Evolutionary conservation across 495 filamentous ascomycete species (phyloP), one percentile per base, ranked within the genome.

Genomic region (Penicillium roqueforti): DNA sequence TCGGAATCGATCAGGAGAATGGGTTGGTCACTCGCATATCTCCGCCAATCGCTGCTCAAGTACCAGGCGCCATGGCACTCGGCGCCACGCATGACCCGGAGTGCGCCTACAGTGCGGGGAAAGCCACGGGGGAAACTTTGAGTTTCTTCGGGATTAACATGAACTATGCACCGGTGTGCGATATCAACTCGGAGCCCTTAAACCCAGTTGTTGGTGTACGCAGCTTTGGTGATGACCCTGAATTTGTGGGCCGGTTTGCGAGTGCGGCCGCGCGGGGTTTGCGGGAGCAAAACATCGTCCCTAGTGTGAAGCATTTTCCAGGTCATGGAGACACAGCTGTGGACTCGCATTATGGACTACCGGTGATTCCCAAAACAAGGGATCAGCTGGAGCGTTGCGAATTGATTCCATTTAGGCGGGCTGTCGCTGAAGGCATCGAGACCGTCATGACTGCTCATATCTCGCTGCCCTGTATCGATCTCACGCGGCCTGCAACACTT

Each of bases 1-100:
- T 76, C 37, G 73, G 70, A 5, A 73, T 75, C 29, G 73, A 76
- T 43, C 73, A 76, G 38, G 73, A 76, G 36, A 76, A 75, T 65
- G 73, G 73, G 1, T 37, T 72, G 13, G 72, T 76, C 31, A 73
- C 73, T 39, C 58, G 76, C 6, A 75, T 80, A 25, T 68, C 66
- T 22, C 69, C 73, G 8, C 76, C 76, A 13, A 68, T 76, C 25
- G 74, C 69, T 32, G 55, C 70, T 4, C 76, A 77, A 37, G 52
- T 72, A 20, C 67, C 73, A 10, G 73, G 73, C 7, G 65, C 67
- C 5, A 76, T 76, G 73, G 70, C 71, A 16, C 54, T 76, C 8
- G 73, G 71, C 1, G 71, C 71, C 23, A 74, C 73, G 8, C 55
- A 69, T 43, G 68, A 69, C 19, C 66, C 68, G n/a, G 63, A 68